Evolutionary conservation across 2,329 filamentous ascomycete species (phyloP).

Genomic region (Ploettnerulaceae sp.): DNA sequence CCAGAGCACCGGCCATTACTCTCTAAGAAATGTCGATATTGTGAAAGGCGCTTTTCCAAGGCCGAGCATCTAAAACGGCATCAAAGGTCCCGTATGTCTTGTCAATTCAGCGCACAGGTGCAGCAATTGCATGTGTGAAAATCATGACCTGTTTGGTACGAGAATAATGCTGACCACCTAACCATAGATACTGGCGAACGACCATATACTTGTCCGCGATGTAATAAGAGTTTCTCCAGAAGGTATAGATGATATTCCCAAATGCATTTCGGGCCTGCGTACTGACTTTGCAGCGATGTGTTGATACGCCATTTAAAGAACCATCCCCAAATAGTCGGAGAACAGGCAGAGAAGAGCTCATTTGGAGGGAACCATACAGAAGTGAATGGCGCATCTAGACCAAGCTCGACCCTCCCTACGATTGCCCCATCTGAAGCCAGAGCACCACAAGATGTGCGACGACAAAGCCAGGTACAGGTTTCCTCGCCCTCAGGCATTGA

Average conservation of each 20-base stretch:
- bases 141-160: too few relatives aligned
- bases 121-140: too few relatives aligned
- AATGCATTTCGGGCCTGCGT: not conserved
- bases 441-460: constrained; percentile 10
- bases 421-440: constrained; percentile 3
- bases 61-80: constrained; percentile 51
- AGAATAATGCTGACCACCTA: constrained; percentile 24
- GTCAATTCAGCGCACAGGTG: too few relatives aligned
- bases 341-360: constrained; percentile 20
- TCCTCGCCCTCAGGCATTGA: constrained; percentile 24
- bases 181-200: constrained; percentile 47
- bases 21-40: constrained; percentile 41
- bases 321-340: constrained; percentile 22
- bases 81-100: constrained; percentile 46
- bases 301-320: constrained; percentile 27
- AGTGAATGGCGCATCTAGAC: constrained; percentile 7
- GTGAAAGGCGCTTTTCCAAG: constrained; percentile 51
- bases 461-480: constrained; percentile 10
- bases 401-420: not conserved
- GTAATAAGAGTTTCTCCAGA: constrained; percentile 50
- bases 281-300: constrained; percentile 24
- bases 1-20: constrained; percentile 25
- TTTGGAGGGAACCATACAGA: constrained; percentile 20
- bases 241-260: constrained; percentile 37
- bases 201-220: constrained; percentile 48